These are phyloP conservation scores for Metschnikowia continentalis DNA, from an alignment of 805 yeast genomes.

Conservation along the genomic window DNA sequence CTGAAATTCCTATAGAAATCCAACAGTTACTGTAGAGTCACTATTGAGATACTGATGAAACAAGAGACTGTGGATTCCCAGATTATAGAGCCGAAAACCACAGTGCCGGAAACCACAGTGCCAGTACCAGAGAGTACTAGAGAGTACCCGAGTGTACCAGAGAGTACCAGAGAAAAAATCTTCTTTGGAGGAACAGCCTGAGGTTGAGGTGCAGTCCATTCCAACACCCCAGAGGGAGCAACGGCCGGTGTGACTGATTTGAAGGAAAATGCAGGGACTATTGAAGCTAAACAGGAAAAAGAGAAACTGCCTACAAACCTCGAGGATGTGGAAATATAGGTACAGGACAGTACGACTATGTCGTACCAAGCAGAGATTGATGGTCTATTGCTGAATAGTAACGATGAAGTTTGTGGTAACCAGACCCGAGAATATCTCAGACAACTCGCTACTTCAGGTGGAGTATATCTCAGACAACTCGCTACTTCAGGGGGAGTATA, in stretches of 20 bases:
- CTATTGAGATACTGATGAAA: too few species aligned
- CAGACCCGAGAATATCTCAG: too few species aligned
- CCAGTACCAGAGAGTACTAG: too few species aligned
- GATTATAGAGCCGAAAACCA: not conserved
- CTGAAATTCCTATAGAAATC: too few species aligned
- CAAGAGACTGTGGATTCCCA: not conserved
- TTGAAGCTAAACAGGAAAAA: constrained; percentile 7
- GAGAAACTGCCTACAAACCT: constrained; percentile 13
- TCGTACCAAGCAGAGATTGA: not conserved
- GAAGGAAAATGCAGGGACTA: not conserved
- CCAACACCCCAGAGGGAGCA: not conserved
- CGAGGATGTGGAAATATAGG: constrained; percentile 14
- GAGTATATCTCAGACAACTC: too few species aligned
- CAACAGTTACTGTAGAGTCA: too few species aligned
- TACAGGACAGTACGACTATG: constrained; percentile 4
- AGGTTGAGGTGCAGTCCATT: not conserved
- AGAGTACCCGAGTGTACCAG: too few species aligned
- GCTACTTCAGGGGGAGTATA: too few species aligned
- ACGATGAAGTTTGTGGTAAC: not conserved
- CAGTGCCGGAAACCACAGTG: too few species aligned
- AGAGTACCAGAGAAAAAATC: constrained; percentile 1
- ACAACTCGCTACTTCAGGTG: too few species aligned
- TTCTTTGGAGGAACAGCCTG: not conserved
- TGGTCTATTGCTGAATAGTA: not conserved
- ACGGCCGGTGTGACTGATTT: not conserved